Percentiles rank a stretch among this genome's conserved stretches.
phyloP scores from a whole-genome alignment of 164 flowering plant genomes.

The Dillenia turbinata region DNA sequence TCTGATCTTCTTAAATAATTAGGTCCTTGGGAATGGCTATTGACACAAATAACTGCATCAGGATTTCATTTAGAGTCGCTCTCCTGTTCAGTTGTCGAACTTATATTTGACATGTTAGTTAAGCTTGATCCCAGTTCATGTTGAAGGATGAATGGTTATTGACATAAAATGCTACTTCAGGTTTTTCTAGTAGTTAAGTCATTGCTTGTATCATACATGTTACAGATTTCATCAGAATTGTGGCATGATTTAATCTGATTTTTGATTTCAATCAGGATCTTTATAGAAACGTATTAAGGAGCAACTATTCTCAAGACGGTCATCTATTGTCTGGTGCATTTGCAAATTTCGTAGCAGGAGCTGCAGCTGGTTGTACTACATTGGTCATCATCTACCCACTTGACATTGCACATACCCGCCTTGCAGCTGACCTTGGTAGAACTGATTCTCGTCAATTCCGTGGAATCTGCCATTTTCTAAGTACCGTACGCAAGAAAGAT shows the following conservation, averaged over 20 bases:
- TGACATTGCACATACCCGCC: constrained; percentile 96
- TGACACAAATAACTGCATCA: too few relatives aligned
- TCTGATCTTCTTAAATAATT: too few relatives aligned
- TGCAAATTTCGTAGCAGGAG: constrained; percentile 83
- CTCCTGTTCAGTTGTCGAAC: too few relatives aligned
- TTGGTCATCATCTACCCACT: constrained; percentile 83
- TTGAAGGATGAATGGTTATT: too few relatives aligned
- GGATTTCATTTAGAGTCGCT: too few relatives aligned
- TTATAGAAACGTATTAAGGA: constrained; percentile 56
- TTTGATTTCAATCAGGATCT: constrained; percentile 57
- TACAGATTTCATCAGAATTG: too few relatives aligned
- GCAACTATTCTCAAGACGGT: constrained; percentile 24
- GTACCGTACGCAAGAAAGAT: constrained; percentile 59
- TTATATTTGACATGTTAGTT: too few relatives aligned
- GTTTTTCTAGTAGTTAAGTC: too few relatives aligned
- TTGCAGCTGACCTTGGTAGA: constrained; percentile 87
- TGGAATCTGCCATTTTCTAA: constrained; percentile 78
- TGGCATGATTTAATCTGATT: background rate
- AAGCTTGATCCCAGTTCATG: too few relatives aligned
- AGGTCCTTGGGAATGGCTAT: too few relatives aligned
- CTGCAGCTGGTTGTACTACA: constrained; percentile 96
- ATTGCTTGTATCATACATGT: too few relatives aligned
- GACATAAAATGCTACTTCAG: too few relatives aligned
- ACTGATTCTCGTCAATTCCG: constrained; percentile 69
- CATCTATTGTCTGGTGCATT: constrained; percentile 47